phyloP scores from a whole-genome alignment of 768 basidiomycete genomes.

The Exidia glandulosa region DNA sequence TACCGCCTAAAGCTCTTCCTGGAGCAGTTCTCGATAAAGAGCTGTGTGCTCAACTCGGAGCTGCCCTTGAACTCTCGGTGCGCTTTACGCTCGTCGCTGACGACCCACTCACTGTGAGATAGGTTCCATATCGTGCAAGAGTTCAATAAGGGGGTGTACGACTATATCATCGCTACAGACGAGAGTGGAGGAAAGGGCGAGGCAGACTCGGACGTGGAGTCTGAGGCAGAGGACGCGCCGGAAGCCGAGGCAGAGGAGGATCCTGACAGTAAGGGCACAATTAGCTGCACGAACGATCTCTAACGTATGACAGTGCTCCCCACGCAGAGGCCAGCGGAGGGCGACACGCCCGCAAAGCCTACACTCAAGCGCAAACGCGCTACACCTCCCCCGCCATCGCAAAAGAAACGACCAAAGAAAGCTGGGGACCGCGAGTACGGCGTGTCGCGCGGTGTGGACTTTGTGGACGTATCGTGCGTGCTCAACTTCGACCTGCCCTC shows the following conservation, averaged over 20 bases:
- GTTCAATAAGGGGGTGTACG: slow-evolving; percentile 96
- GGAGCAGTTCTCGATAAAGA: slow-evolving; percentile 94
- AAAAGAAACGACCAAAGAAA: slow-evolving; percentile 33
- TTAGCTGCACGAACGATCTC: neutral
- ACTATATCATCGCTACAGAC: slow-evolving; percentile 97
- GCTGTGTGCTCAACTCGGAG: slow-evolving; percentile 93
- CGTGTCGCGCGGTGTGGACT: slow-evolving; percentile 92
- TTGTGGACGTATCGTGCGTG: slow-evolving; percentile 92
- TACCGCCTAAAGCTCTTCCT: slow-evolving; percentile 97
- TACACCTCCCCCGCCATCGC: slow-evolving; percentile 26
- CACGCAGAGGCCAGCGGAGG: slow-evolving; percentile 33
- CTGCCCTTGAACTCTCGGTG: slow-evolving; percentile 88
- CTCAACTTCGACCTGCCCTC: slow-evolving; percentile 97
- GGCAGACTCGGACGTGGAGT: slow-evolving; percentile 36
- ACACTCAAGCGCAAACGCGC: slow-evolving; percentile 51
- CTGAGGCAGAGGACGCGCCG: slow-evolving; percentile 25
- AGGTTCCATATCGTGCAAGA: slow-evolving; percentile 97
- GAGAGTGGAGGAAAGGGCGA: slow-evolving; percentile 55
- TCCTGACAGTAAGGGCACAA: slow-evolving; percentile 19
- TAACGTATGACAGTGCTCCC: slow-evolving; percentile 32
- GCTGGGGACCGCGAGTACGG: slow-evolving; percentile 70
- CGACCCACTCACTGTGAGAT: neutral
- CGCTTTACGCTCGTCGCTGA: neutral
- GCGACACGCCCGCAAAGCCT: slow-evolving; percentile 11
- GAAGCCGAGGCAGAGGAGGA: slow-evolving; percentile 29